phyloP scores from a whole-genome alignment of 371 early-diverging fungal genomes.

The Mortierella sp. region DNA sequence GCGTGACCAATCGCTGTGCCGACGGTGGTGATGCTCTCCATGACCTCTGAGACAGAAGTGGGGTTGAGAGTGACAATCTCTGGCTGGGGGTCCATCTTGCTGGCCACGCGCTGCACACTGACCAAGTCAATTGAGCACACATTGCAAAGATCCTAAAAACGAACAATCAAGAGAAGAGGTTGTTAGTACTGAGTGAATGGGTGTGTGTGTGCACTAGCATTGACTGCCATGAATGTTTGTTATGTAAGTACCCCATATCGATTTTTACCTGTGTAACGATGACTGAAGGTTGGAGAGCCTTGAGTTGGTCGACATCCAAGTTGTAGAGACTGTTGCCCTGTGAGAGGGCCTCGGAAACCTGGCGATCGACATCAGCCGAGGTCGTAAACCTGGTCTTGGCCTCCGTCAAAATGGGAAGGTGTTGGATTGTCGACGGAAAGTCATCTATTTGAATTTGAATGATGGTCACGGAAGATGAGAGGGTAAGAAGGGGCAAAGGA shows the following conservation, averaged over 20 bases:
- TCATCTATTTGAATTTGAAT: slow-evolving; percentile 55
- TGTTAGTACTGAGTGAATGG: too few relatives aligned
- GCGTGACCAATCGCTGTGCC: slow-evolving; percentile 61
- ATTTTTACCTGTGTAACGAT: slow-evolving; percentile 68
- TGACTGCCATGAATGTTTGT: not conserved
- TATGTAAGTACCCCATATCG: not conserved
- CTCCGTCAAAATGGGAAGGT: slow-evolving; percentile 67
- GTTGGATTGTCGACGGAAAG: slow-evolving; percentile 61
- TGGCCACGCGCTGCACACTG: slow-evolving; percentile 64
- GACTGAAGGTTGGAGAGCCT: slow-evolving; percentile 63
- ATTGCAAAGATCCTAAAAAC: slow-evolving; percentile 62
- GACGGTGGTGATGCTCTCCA: slow-evolving; percentile 64
- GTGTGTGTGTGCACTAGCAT: not conserved
- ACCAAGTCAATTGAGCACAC: slow-evolving; percentile 75
- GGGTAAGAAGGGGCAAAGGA: not conserved
- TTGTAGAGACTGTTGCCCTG: slow-evolving; percentile 67
- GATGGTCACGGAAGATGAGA: not conserved
- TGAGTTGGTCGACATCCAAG: slow-evolving; percentile 61
- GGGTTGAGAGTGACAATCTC: slow-evolving; percentile 71
- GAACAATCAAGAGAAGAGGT: not conserved
- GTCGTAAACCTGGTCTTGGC: slow-evolving; percentile 71
- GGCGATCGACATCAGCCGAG: slow-evolving; percentile 69
- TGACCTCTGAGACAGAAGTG: slow-evolving; percentile 63
- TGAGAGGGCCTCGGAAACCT: slow-evolving; percentile 65
- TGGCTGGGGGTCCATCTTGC: slow-evolving; percentile 62